Evolutionary conservation across 306 rosid species (phyloP).

Genomic region (Vigna mungo): DNA sequence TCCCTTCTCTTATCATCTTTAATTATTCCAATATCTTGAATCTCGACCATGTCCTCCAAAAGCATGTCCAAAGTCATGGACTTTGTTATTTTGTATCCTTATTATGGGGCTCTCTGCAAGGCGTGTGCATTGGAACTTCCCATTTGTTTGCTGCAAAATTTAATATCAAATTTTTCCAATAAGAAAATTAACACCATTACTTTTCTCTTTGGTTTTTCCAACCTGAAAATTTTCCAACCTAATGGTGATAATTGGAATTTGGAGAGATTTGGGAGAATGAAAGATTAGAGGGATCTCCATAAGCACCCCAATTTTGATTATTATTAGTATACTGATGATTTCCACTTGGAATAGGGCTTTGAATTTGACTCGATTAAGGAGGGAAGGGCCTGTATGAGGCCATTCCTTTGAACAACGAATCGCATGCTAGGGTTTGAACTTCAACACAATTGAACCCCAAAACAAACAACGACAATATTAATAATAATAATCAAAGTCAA

Average conservation of each 20-base stretch:
- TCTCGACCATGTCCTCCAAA: no score
- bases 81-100: no score
- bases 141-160: no score
- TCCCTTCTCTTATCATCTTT: no score
- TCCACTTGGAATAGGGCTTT: conserved; percentile 62
- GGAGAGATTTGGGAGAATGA: conserved; percentile 66
- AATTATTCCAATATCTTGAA: no score
- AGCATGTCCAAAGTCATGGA: no score
- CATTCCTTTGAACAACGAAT: conserved; percentile 50
- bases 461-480: not conserved
- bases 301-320: conserved; percentile 72
- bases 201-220: not conserved
- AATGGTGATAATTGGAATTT: conserved; percentile 51
- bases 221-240: not conserved
- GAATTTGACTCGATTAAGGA: conserved; percentile 59
- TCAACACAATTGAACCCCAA: conserved; percentile 38
- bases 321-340: conserved; percentile 54
- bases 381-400: conserved; percentile 95
- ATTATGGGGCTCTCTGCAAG: no score
- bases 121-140: no score
- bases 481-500: not conserved
- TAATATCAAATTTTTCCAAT: not conserved
- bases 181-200: not conserved
- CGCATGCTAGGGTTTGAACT: conserved; percentile 19
- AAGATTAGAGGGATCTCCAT: conserved; percentile 53